Base-by-base conservation (phyloP, 306 rosid species). In the Elaeagnus macrophylla region DNA sequence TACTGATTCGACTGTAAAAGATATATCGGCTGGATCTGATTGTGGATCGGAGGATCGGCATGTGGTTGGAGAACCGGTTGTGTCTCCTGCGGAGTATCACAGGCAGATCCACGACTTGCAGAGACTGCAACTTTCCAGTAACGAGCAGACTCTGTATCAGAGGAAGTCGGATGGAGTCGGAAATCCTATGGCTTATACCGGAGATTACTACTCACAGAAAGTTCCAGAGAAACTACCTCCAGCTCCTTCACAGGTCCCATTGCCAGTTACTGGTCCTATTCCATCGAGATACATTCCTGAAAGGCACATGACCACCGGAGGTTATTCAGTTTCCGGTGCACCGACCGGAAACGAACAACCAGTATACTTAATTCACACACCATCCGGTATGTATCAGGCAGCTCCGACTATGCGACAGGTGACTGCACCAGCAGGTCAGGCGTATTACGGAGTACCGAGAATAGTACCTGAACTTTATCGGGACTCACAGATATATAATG, bases 351-450 rank as follows among this genome's bases (percentile, higher is more conserved):
- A 62, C 6, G 87, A 83, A 46, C 90, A 64, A 37, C 88, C 79
- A 12, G 73, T 89, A 42, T 89, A 81, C 71, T 56, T 83, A 54
- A 62, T 89, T 50, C 77, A 68, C 16, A 83, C 90, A 0, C 78
- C 81, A 1, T 54, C 74, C 0, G 95, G 94, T 6, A 45, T 83
- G 2, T 83, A 67, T 46, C 97, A 89, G 53, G 85, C 95, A 1
- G 67, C 71, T 9, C 25, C 56, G 12, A 40, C 63, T 8, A 53
- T 81, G 10, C 71, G 80, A 50, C 84, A 80, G 8, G 59, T 72
- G 18, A 67, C 68, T 1, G 80, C 83, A 53, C 84, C 84, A 0
- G 67, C 71, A 0, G 82, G 86, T 43, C 94, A 76, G 55, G 61
- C 75, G 0, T 82, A 67, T 65, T 82, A 82, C 45, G 82, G 82